phyloP scores from a whole-genome alignment of 2,329 filamentous ascomycete genomes.

The Hirsutella rhossiliensis region DNA sequence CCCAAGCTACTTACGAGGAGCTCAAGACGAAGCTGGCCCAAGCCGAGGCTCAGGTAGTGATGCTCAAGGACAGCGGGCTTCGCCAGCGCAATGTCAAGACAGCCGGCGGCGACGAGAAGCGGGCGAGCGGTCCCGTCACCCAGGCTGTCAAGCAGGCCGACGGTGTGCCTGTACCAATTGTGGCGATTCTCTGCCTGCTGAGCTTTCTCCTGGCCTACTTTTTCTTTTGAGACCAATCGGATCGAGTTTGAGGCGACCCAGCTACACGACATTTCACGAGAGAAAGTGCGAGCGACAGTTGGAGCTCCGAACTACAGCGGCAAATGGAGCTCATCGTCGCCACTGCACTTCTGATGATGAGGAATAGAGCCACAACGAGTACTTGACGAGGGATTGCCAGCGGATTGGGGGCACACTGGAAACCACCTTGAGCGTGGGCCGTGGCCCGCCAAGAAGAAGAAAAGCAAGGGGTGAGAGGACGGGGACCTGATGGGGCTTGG shows the following conservation, averaged over 20 bases:
- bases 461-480: neutral
- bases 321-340: too few species aligned
- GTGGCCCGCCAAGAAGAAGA: neutral
- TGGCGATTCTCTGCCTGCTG: constrained; percentile 71
- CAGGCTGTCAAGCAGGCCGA: constrained; percentile 45
- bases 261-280: too few species aligned
- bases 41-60: constrained; percentile 60
- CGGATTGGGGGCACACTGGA: too few species aligned
- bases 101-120: constrained; percentile 37
- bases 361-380: too few species aligned
- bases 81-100: constrained; percentile 63
- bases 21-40: constrained; percentile 62
- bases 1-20: constrained; percentile 39
- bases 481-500: neutral
- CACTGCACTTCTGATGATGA: too few species aligned
- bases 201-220: constrained; percentile 93
- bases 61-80: constrained; percentile 61
- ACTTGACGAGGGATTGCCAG: too few species aligned
- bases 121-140: constrained; percentile 33
- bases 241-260: too few species aligned
- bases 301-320: too few species aligned
- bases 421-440: neutral
- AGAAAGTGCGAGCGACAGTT: too few species aligned
- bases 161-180: constrained; percentile 79
- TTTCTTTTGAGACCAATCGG: constrained; percentile 54